Conservation (phyloP, 139 green algal genomes). For the Closterium sp. region DNA sequence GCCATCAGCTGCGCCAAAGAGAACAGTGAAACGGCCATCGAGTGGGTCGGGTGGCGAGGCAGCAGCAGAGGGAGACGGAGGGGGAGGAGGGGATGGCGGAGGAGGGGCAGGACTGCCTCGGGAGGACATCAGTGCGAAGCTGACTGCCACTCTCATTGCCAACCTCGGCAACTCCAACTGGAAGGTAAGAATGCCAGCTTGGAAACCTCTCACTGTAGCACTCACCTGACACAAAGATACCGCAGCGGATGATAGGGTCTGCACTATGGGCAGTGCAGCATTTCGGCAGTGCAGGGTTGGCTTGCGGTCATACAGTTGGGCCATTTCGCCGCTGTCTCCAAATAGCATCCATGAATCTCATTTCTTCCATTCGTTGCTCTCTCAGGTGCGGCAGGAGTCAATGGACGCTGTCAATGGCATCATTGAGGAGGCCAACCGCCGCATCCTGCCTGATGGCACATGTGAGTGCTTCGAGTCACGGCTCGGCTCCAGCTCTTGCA, state of each 20-base stretch:
- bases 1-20: not conserved
- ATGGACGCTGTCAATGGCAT: constrained; percentile 73
- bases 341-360: not conserved
- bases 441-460: constrained; percentile 41
- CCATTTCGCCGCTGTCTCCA: not conserved
- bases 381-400: constrained; percentile 70
- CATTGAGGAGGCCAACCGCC: constrained; percentile 40
- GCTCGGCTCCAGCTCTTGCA: not conserved
- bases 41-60: not conserved
- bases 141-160: constrained; percentile 46
- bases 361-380: not conserved
- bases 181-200: constrained; percentile 76
- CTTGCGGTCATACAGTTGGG: not conserved
- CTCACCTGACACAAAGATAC: no score
- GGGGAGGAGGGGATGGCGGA: not conserved
- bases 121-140: constrained; percentile 45
- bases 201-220: no score
- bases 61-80: constrained; percentile 5
- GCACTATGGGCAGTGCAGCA: no score
- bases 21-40: not conserved
- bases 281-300: no score
- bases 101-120: constrained; percentile 19
- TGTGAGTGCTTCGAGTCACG: constrained; percentile 10
- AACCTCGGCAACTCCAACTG: constrained; percentile 70
- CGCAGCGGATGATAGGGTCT: no score